These are phyloP conservation scores for Russula abietina DNA, from an alignment of 768 basidiomycete genomes.

Conservation along the genomic window DNA sequence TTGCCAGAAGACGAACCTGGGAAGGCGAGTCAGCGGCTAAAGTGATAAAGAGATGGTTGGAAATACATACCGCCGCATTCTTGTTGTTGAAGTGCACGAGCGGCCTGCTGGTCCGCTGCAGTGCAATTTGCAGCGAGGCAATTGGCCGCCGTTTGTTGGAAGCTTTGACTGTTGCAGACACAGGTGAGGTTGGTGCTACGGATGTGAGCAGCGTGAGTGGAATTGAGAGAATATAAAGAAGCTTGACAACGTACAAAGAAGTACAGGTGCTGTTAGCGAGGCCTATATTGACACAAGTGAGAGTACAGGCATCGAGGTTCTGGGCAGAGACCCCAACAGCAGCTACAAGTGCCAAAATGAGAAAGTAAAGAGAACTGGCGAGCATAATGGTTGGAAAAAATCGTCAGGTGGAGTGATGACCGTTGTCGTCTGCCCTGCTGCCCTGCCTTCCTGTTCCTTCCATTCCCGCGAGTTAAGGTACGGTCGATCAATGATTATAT, in stretches of 20 bases:
- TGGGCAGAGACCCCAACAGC: constrained; percentile 11
- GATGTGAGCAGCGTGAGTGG: background rate
- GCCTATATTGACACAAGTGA: background rate
- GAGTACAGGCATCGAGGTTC: background rate
- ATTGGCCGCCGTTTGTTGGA: constrained; percentile 32
- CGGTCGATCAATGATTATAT: background rate
- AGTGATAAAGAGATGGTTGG: background rate
- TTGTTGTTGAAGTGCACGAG: constrained; percentile 29
- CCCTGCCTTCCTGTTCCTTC: background rate
- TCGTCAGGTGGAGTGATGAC: background rate
- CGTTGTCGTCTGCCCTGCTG: background rate
- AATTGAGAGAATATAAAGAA: no score
- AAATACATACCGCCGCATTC: constrained; percentile 33
- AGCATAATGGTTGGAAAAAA: background rate
- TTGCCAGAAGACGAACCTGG: background rate
- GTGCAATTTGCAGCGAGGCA: constrained; percentile 37
- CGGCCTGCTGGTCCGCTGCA: constrained; percentile 30
- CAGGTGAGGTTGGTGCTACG: constrained; percentile 38
- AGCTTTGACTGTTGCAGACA: constrained; percentile 35
- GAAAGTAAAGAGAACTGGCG: background rate
- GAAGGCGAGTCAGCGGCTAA: background rate
- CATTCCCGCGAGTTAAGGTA: background rate
- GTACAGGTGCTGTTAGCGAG: background rate
- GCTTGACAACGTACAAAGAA: background rate
- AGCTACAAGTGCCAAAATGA: background rate